Base-by-base conservation (phyloP, 2,329 filamentous ascomycete species). In the Elsinoe arachidis region DNA sequence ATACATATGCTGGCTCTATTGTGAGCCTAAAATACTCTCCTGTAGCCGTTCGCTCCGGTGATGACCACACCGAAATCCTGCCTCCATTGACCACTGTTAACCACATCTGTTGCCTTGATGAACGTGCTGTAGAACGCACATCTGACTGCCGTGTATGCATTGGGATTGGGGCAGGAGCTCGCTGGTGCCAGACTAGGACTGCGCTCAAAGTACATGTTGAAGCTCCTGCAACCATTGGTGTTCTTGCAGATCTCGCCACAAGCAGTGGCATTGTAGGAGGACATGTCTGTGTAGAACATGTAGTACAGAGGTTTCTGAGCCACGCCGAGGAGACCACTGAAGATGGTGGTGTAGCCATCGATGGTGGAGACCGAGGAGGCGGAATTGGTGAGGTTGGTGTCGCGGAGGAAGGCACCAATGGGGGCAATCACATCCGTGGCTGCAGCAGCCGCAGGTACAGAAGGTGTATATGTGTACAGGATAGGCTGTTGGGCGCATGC, bases 1-100 rank as follows among this genome's bases (percentile, higher is more conserved):
- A 53, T 53, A 53, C 38, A 35, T 17, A 30, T 19, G 30, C 2
- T 38, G 21, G n/a, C 6, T 35, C 26, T 12, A 15, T 11, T 5
- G 11, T 12, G 17, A 53, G 17, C 19, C 21, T 39, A 53, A 34
- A 53, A 53, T 11, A 53, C 34, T 54, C 63, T 64, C 56, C 59
- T 60, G 61, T 63, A 66, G 7, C 72, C 74, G 56, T 76, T 75
- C 26, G 70, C 73, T 19, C 70, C 74, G 21, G 72, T 68, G 33
- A 68, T 67, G 54, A 66, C 65, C 14, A 66, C 62, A 23, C 67
- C 60, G 55, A 68, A 68, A 15, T 65, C 58, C 21, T 61, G 61
- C 9, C 65, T 61, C 35, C 57, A 65, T 21, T 66, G 58, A 19
- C 66, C 66, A n/a, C 55, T 59, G 61, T 68, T 68, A 44, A 61